Percentiles rank a stretch among this genome's conserved stretches.
Evolutionary conservation across 805 yeast genomes (phyloP).

Genomic region (Kregervanrija fluxuum): DNA sequence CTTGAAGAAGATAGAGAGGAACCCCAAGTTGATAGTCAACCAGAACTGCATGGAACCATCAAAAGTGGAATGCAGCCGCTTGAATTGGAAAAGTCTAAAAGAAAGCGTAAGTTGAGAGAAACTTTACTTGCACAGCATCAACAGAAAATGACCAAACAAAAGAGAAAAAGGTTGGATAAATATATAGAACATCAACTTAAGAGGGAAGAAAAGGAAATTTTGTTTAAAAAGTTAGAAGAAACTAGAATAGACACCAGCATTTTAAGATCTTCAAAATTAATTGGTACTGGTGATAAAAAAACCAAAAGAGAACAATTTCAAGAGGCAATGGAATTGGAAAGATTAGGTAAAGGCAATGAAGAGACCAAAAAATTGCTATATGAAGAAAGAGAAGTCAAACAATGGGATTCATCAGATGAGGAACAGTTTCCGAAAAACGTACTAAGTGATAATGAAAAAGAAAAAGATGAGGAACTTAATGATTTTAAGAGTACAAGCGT

Average conservation of each 20-base stretch:
- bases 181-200: conserved; percentile 86
- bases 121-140: conserved; percentile 49
- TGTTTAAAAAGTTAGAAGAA: conserved; percentile 64
- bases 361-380: conserved; percentile 55
- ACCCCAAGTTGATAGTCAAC: conserved; percentile 14
- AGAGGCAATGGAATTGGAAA: conserved; percentile 71
- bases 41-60: conserved; percentile 22
- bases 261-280: conserved; percentile 63
- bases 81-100: conserved; percentile 51
- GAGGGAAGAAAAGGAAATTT: conserved; percentile 76
- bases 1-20: not conserved
- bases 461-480: conserved; percentile 5
- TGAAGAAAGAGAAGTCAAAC: conserved; percentile 58
- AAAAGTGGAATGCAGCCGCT: conserved; percentile 42
- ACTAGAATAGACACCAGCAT: conserved; percentile 64
- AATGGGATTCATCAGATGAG: conserved; percentile 43
- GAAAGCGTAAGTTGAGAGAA: conserved; percentile 58
- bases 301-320: conserved; percentile 62
- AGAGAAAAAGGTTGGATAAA: conserved; percentile 78
- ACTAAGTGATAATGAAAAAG: conserved; percentile 1
- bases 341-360: conserved; percentile 63
- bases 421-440: conserved; percentile 13
- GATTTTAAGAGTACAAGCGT: conserved; percentile 28
- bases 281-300: conserved; percentile 59
- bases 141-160: conserved; percentile 65